Evolutionary conservation across 2,329 filamentous ascomycete genomes (phyloP), one percentile per base, ranked within the genome.

Genomic region (Sporothrix sp.): DNA sequence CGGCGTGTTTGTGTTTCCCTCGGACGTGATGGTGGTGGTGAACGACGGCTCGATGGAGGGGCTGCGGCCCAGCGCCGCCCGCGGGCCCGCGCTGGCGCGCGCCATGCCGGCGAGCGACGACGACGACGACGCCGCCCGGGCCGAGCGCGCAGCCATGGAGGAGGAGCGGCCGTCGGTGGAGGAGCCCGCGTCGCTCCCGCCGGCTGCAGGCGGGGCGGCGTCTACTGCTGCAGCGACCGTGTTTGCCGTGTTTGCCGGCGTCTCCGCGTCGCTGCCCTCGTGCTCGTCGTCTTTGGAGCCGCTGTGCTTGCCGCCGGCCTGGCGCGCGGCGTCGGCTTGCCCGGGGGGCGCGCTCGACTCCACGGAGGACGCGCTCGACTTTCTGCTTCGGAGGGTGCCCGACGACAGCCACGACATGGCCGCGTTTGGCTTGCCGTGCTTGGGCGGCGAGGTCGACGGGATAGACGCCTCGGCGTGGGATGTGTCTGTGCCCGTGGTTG

Each of bases 331-430:
- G n/a, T 27, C 49, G 9, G 27, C 18, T 11, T 36, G 30, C 5
- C 23, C 32, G 11, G 51, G 8, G 2, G 28, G 28, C 11, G 36
- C 45, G n/a, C n/a, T n/a, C 7, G 43, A 48, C 4, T 51, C 48
- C 7, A 27, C 9, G 7, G 52, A 54, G 4, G 66, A 66, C 4
- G 64, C 57, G 10, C 66, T 67, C 53, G 64, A 68, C 25, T 60
- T 62, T 55, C 64, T 68, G 52, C 39, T 54, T 61, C 52, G 59
- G 66, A 38, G 56, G 64, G 83, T 79, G 16, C 77, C 72, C 16
- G 71, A 76, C n/a, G 84, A 80, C 35, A 87, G 70, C 35, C 79
- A 81, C 50, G 82, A 82, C 73, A 89, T 87, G 23, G 76, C 72
- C 20, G 75, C 72, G 21, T 84, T 84, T 60, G 78, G 70, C 7